These are phyloP conservation scores for Phytophthora lateralis DNA, from an alignment of 352 stramenopile genomes.

Conservation along the genomic window DNA sequence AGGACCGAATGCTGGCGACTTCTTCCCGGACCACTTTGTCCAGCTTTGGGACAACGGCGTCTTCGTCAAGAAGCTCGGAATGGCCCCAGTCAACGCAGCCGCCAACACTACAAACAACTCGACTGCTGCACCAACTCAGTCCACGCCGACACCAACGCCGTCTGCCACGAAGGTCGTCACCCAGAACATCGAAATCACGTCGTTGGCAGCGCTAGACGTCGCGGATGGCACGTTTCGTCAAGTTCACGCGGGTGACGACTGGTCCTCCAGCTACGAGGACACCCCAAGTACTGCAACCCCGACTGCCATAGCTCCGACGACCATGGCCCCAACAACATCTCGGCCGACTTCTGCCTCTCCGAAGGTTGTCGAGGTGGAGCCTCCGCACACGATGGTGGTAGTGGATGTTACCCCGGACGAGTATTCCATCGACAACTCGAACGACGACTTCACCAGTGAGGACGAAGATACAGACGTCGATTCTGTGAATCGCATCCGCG, in stretches of 20 bases:
- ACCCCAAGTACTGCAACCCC: background rate
- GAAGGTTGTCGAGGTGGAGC: conserved; percentile 8
- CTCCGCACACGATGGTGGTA: conserved; percentile 16
- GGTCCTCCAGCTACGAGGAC: conserved; percentile 5
- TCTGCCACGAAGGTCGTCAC: background rate
- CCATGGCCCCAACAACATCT: background rate
- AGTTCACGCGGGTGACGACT: conserved; percentile 19
- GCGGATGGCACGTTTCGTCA: conserved; percentile 3
- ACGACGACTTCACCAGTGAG: conserved; percentile 15
- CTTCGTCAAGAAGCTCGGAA: conserved; percentile 41
- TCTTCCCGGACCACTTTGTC: conserved; percentile 59
- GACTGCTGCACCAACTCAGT: background rate
- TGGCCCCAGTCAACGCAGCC: conserved; percentile 18
- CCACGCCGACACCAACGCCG: background rate
- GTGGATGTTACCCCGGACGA: conserved; percentile 19
- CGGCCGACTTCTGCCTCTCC: conserved; percentile 5
- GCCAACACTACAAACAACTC: conserved; percentile 14
- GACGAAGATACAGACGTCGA: conserved; percentile 3
- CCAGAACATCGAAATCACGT: conserved; percentile 16
- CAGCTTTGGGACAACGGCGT: conserved; percentile 63
- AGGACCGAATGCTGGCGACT: conserved; percentile 47
- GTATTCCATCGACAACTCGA: conserved; percentile 6
- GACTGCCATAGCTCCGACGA: background rate
- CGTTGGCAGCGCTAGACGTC: conserved; percentile 5
- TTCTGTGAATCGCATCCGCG: background rate